Evolutionary conservation across 1,139 yeast species (phyloP), one percentile per base, ranked within the genome.

Genomic region (Magnusiomyces tetraspermus): DNA sequence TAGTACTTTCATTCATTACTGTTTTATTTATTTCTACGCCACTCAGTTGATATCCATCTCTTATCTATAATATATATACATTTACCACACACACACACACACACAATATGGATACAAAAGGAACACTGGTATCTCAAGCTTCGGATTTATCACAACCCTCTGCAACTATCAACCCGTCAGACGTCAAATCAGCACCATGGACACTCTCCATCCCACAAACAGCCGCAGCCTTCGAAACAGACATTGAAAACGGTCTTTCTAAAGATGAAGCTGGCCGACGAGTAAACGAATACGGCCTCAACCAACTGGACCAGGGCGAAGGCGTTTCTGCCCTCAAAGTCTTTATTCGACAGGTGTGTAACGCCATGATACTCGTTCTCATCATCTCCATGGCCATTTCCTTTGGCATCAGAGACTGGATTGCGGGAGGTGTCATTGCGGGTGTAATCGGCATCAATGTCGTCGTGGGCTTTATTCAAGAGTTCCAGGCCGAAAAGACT

Each of bases 361-460:
- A 85, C 63, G 94, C 94, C 49, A 85, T 85, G 94, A 82, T 85
- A 46, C 69, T 85, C 59, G 90, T 85, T 17, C 74, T 85, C 60
- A 69, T 84, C 49, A 82, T 84, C 51, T 82, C 92, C 30, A 81
- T 83, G 88, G 70, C 82, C 43, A 83, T 85, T 51, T 83, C 92
- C 1, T 75, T 85, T 49, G 90, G 86, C 17, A 83, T 85, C 59
- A 73, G 73, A 54, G 94, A 85, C 68, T 85, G 87, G 84, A 85
- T 85, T 55, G 82, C 89, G 3, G 94, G 90, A 51, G 94, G 94
- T 52, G 94, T 85, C 33, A 83, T 85, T 64, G 83, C 80, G 1
- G 83, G 79, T 51, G 92, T 85, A 30, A 82, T 85, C 36, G 69
- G 70, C 44, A 74, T 85, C 57, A 85, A 85, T 64, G 81, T 85